Base-by-base conservation (phyloP, 306 rosid genomes). In the Astragalus glycyphyllos region DNA sequence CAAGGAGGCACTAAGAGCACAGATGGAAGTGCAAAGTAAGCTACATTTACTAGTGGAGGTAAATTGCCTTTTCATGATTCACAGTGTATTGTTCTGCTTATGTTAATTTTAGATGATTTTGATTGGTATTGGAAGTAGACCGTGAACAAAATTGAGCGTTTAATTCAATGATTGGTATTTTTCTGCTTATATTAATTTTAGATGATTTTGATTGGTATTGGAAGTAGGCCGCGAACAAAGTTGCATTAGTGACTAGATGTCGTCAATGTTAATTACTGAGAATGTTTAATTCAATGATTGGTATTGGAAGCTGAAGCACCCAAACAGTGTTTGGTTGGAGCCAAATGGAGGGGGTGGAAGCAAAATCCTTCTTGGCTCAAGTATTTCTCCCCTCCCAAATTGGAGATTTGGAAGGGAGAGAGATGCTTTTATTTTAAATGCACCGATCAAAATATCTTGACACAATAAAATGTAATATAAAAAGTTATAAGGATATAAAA, bases 11-110 rank as follows among this genome's bases (percentile, higher is more conserved):
- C 75, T 93, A 72, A 77, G 97, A 77, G 90, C 86, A 68, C 98
- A 93, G 45, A 93, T 93, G 98, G 98, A 93, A 81, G 97, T 93
- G 70, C 94, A 93, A 72, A 93, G 98, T 53, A 93, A 88, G 77
- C 83, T 93, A 59, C 98, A 93, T 73, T 84, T 93, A 77, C 92
- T 85, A 57, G 98, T 93, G 50, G 97, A 93, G 98, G 98, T 93
- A 85, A 78, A 64, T 58, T 80, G 73, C 65, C 10, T 72, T 51
- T 60, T 68, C 64, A 47, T 57, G 34, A 35, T 57, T 9, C 38
- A 31, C 70, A 7, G 53, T 34, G 58, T 60, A 42, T 67, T 38
- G 58, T 29, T 42, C 53, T 64, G 78, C 47, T 45, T 73, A 50
- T 26, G 23, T 66, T 70, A 69, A 31, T 11, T 48, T n/a, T 46